Conservation (phyloP, 179 eudicot species). For the Heliamphora ciliata region DNA sequence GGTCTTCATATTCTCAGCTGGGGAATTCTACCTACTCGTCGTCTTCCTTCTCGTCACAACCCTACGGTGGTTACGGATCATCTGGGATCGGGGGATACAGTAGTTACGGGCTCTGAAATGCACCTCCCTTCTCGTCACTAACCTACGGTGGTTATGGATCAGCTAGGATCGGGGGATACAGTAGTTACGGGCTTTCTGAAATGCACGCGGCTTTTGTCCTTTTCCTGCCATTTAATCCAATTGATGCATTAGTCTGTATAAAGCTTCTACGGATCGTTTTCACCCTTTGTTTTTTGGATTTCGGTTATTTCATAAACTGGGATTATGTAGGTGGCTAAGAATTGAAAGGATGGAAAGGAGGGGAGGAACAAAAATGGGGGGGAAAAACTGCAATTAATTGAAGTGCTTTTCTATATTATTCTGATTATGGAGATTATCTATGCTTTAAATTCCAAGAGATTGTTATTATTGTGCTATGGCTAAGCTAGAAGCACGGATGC, state of each 20-base stretch:
- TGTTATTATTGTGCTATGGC: too few species aligned
- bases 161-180: conserved; percentile 33
- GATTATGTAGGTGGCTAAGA: neutral
- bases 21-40: conserved; percentile 31
- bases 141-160: conserved; percentile 42
- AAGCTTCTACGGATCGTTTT: conserved; percentile 15
- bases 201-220: neutral
- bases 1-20: conserved; percentile 39
- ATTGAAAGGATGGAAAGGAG: conserved; percentile 1
- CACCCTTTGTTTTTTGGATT: neutral
- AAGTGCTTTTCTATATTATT: too few species aligned
- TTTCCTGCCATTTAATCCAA: neutral
- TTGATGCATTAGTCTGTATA: conserved; percentile 12
- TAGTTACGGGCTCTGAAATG: conserved; percentile 36
- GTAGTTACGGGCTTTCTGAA: conserved; percentile 7
- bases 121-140: conserved; percentile 33
- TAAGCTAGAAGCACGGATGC: too few species aligned
- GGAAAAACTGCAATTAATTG: too few species aligned
- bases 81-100: conserved; percentile 37
- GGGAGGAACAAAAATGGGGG: too few species aligned
- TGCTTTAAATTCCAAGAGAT: too few species aligned
- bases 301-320: neutral
- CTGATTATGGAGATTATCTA: too few species aligned
- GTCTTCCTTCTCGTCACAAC: conserved; percentile 30
- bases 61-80: conserved; percentile 42